Evolutionary conservation across 345 rosid species (phyloP).

Genomic region (Gossypium thurberi): DNA sequence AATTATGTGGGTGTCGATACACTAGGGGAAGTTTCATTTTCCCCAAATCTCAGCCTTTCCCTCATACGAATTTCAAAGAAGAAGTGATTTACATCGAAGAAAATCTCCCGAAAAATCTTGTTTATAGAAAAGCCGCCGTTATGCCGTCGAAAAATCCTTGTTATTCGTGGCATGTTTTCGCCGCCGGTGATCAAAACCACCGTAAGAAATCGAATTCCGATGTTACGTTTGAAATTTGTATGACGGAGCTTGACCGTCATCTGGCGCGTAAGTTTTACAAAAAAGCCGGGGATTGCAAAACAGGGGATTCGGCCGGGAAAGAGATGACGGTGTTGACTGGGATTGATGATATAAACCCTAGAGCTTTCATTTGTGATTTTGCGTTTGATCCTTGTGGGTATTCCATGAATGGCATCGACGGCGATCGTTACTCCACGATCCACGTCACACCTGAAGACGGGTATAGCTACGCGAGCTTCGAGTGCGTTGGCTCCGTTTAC

Average conservation of each 20-base stretch:
- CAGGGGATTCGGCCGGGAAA: constrained; percentile 56
- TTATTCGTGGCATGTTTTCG: constrained; percentile 88
- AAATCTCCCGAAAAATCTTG: constrained; percentile 46
- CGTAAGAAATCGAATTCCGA: neutral
- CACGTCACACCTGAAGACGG: constrained; percentile 99
- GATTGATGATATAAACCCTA: constrained; percentile 53
- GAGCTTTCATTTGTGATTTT: constrained; percentile 69
- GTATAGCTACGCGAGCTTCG: constrained; percentile 90
- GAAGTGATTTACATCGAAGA: constrained; percentile 67
- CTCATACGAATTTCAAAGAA: constrained; percentile 75
- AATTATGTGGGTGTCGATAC: constrained; percentile 58
- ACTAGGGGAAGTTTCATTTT: constrained; percentile 92
- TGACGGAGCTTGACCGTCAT: constrained; percentile 85
- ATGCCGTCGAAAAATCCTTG: constrained; percentile 59
- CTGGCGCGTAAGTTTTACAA: constrained; percentile 56
- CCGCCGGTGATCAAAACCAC: constrained; percentile 42
- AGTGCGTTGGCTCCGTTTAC: constrained; percentile 61
- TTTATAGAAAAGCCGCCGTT: constrained; percentile 65
- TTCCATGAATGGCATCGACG: constrained; percentile 96
- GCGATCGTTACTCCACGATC: constrained; percentile 89
- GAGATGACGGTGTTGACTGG: constrained; percentile 84
- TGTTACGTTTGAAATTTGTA: constrained; percentile 60
- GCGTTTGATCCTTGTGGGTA: constrained; percentile 97
- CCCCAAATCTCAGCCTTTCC: constrained; percentile 82
- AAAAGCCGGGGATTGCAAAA: constrained; percentile 34